These are phyloP conservation scores for Raffaelea ambrosiae DNA, from an alignment of 2,329 filamentous ascomycete species.

Conservation along the genomic window DNA sequence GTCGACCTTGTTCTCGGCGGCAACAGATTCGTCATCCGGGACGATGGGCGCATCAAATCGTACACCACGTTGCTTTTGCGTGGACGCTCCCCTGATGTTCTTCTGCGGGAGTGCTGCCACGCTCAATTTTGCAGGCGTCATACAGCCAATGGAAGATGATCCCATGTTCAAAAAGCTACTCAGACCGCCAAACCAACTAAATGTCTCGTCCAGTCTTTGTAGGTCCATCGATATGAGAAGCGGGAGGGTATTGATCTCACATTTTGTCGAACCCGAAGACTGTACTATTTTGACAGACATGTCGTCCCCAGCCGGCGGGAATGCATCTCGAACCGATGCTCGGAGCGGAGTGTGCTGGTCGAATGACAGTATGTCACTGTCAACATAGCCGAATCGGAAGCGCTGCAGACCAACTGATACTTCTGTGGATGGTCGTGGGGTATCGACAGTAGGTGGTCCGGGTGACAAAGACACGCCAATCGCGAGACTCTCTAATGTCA, in stretches of 20 bases:
- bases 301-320: slow-evolving; percentile 49
- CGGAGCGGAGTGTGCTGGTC: slow-evolving; percentile 48
- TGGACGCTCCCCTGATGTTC: slow-evolving; percentile 6
- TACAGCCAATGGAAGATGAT: slow-evolving; percentile 64
- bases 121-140: not conserved
- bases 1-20: slow-evolving; percentile 60
- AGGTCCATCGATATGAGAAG: slow-evolving; percentile 70
- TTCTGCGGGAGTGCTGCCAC: slow-evolving; percentile 20
- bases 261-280: slow-evolving; percentile 33
- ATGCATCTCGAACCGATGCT: slow-evolving; percentile 50
- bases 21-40: slow-evolving; percentile 35
- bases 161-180: slow-evolving; percentile 87
- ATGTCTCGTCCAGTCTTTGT: slow-evolving; percentile 72
- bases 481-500: slow-evolving; percentile 36
- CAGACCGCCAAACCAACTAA: slow-evolving; percentile 82
- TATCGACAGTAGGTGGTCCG: not conserved
- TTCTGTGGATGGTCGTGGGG: slow-evolving; percentile 9
- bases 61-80: slow-evolving; percentile 44
- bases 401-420: slow-evolving; percentile 42
- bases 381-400: slow-evolving; percentile 54
- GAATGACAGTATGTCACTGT: slow-evolving; percentile 56
- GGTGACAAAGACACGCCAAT: slow-evolving; percentile 19
- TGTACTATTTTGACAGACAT: slow-evolving; percentile 45
- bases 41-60: slow-evolving; percentile 42
- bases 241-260: slow-evolving; percentile 68